Percentiles rank a stretch among this genome's conserved stretches.
These are phyloP conservation scores for Rhizopogon roseolus DNA, from an alignment of 768 basidiomycete genomes.

Conservation along the genomic window DNA sequence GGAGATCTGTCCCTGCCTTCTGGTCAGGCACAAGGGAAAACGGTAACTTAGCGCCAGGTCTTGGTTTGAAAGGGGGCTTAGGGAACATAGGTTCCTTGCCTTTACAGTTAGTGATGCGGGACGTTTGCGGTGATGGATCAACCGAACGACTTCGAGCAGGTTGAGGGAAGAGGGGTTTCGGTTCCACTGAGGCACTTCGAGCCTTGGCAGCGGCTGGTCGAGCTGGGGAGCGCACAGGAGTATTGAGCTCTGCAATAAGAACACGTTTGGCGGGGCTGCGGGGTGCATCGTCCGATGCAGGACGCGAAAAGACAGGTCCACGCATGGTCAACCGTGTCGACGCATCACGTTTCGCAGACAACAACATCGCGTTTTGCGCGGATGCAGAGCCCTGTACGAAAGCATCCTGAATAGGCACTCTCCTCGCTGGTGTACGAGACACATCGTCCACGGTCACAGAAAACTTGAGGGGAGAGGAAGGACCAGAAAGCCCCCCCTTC, in stretches of 20 bases:
- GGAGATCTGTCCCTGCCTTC: conserved; percentile 13
- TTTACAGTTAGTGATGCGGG: conserved; percentile 9
- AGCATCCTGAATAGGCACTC: conserved; percentile 53
- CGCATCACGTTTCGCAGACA: conserved; percentile 22
- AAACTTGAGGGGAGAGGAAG: conserved; percentile 29
- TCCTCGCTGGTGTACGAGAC: conserved; percentile 56
- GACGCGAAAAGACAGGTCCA: conserved; percentile 37
- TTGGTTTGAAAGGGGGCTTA: conserved; percentile 3
- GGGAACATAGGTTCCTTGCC: conserved; percentile 18
- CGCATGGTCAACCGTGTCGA: conserved; percentile 10
- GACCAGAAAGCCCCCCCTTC: conserved; percentile 3
- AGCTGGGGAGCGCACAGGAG: conserved; percentile 24
- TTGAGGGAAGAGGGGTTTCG: conserved; percentile 13
- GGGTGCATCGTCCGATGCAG: conserved; percentile 30
- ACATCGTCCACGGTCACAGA: conserved; percentile 32
- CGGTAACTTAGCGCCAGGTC: conserved; percentile 16
- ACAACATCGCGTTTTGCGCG: conserved; percentile 37
- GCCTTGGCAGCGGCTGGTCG: conserved; percentile 14
- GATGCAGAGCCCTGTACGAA: conserved; percentile 47
- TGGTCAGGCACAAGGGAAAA: conserved; percentile 23
- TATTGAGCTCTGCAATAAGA: conserved; percentile 23
- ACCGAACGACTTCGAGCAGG: conserved; percentile 25
- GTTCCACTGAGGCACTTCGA: conserved; percentile 33
- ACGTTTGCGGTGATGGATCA: conserved; percentile 13
- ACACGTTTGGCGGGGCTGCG: conserved; percentile 32